Conservation (phyloP, 2,329 filamentous ascomycete species). For the Alternaria longipes region DNA sequence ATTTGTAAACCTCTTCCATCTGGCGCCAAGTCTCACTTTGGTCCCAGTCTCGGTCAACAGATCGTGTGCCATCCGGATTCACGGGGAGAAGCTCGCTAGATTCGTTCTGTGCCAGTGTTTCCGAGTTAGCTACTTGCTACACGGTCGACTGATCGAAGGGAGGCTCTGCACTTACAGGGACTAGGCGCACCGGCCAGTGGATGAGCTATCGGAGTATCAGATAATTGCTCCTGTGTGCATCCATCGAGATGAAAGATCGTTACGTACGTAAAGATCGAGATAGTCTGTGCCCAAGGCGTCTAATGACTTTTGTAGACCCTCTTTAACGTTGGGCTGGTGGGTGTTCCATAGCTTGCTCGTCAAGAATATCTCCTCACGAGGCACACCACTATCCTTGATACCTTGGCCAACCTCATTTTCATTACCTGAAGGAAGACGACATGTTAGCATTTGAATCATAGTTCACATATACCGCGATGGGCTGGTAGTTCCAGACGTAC, state of each 20-base stretch:
- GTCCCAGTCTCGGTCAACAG: constrained; percentile 15
- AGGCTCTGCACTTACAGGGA: too few species aligned
- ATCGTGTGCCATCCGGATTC: constrained; percentile 49
- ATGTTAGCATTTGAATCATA: too few species aligned
- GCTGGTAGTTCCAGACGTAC: too few species aligned
- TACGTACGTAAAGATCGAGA: constrained; percentile 74
- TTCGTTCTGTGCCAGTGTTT: constrained; percentile 42
- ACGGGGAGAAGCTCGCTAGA: constrained; percentile 67
- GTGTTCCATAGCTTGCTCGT: constrained; percentile 90
- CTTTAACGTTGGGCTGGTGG: constrained; percentile 73
- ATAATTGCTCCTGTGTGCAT: too few species aligned
- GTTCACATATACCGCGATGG: too few species aligned
- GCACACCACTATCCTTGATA: constrained; percentile 13
- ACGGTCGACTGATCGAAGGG: too few species aligned
- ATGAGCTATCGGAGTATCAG: too few species aligned
- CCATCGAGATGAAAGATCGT: neutral
- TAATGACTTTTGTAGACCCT: constrained; percentile 75
- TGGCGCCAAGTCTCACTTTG: constrained; percentile 29
- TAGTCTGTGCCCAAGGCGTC: constrained; percentile 82
- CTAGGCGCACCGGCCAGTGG: too few species aligned
- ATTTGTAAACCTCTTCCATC: constrained; percentile 46
- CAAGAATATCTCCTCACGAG: constrained; percentile 45
- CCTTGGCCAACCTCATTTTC: constrained; percentile 22
- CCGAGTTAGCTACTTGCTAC: too few species aligned
- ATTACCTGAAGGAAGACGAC: constrained; percentile 4